Conservation (phyloP, 495 filamentous ascomycete species). For the Penicillium canescens region DNA sequence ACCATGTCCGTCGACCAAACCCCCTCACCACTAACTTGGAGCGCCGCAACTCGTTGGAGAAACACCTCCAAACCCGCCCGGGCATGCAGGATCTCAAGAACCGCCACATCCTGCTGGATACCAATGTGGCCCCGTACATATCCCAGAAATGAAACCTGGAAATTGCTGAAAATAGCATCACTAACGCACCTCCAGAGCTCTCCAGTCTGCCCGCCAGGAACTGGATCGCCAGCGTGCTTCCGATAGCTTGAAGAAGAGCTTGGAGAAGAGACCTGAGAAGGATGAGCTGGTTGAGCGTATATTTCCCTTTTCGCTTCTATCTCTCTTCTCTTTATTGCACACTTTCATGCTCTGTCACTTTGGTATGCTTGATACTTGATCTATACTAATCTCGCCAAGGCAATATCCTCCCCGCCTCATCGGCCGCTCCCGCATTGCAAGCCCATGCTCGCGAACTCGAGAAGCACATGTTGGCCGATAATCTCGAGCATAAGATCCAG, state of each 20-base stretch:
- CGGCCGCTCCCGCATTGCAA: slow-evolving; percentile 72
- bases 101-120: slow-evolving; percentile 71
- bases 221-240: slow-evolving; percentile 64
- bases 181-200: slow-evolving; percentile 39
- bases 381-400: slow-evolving; percentile 40
- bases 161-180: neutral
- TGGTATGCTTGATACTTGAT: neutral
- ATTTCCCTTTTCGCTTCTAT: slow-evolving; percentile 18
- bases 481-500: slow-evolving; percentile 78
- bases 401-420: slow-evolving; percentile 73
- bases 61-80: slow-evolving; percentile 76
- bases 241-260: slow-evolving; percentile 66
- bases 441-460: slow-evolving; percentile 79
- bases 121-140: slow-evolving; percentile 64
- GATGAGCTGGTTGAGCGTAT: slow-evolving; percentile 73
- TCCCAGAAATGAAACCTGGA: neutral
- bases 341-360: neutral
- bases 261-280: slow-evolving; percentile 63
- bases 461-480: slow-evolving; percentile 81
- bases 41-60: slow-evolving; percentile 87
- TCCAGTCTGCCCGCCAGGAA: slow-evolving; percentile 62
- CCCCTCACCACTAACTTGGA: slow-evolving; percentile 47
- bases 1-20: slow-evolving; percentile 41
- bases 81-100: slow-evolving; percentile 79
- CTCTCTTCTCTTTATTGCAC: neutral